A percentile compares a stretch with the other conserved stretches of the same genome.
Conservation (phyloP, 768 basidiomycete genomes). For the Termitomyces sp. region DNA sequence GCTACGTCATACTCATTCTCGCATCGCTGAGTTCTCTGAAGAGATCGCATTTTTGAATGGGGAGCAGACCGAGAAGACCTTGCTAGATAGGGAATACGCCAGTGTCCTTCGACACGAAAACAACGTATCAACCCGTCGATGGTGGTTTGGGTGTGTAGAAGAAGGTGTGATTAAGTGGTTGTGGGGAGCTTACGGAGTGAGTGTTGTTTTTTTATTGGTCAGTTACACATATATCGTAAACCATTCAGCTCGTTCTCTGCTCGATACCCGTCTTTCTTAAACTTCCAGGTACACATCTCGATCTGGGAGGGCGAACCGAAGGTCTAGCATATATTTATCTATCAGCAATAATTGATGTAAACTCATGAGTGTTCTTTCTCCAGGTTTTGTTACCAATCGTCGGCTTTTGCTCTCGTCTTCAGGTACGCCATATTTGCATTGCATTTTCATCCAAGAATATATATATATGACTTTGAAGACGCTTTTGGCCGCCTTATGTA, state of each 20-base stretch:
- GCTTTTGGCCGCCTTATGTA: constrained; percentile 97
- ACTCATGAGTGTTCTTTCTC: neutral
- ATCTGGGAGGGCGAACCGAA: constrained; percentile 89
- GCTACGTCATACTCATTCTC: constrained; percentile 88
- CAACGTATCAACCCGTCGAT: constrained; percentile 70
- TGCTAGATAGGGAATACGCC: constrained; percentile 87
- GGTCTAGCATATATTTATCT: constrained; percentile 39
- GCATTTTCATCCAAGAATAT: neutral
- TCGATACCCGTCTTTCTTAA: constrained; percentile 93
- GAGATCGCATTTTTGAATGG: constrained; percentile 89
- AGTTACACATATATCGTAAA: constrained; percentile 5
- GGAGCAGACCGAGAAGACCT: constrained; percentile 86
- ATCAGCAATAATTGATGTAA: too few species aligned
- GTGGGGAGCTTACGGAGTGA: constrained; percentile 90
- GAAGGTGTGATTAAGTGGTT: constrained; percentile 96
- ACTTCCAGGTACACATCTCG: constrained; percentile 67
- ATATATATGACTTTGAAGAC: constrained; percentile 44
- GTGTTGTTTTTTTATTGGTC: neutral
- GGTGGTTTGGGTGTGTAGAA: constrained; percentile 91
- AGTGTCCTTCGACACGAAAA: constrained; percentile 84
- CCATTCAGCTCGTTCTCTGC: constrained; percentile 71
- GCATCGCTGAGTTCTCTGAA: constrained; percentile 85
- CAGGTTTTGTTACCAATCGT: constrained; percentile 96
- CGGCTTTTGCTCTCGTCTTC: constrained; percentile 85
- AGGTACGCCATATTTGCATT: constrained; percentile 37